Percentiles rank a stretch among this genome's conserved stretches.
These are phyloP conservation scores for Chimonanthus praecox DNA, from an alignment of 164 flowering plant genomes.

Conservation along the genomic window DNA sequence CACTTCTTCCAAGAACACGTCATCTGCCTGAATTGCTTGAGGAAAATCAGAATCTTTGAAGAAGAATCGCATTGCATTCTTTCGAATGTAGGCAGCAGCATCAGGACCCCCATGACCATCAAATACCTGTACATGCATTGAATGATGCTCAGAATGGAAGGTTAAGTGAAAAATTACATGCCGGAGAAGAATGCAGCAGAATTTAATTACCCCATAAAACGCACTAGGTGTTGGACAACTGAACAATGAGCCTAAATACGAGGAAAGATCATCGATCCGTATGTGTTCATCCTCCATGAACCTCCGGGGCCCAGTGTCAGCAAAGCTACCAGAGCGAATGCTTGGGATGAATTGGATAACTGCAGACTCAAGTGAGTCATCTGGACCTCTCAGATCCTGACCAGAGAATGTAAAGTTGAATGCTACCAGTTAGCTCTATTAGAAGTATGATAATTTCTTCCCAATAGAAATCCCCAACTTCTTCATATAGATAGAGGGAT, in stretches of 20 bases:
- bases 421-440: not conserved
- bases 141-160: not conserved
- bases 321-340: slow-evolving; percentile 74
- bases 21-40: slow-evolving; percentile 38
- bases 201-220: slow-evolving; percentile 62
- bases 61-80: slow-evolving; percentile 54
- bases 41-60: slow-evolving; percentile 70
- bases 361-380: slow-evolving; percentile 29
- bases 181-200: not conserved
- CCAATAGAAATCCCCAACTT: too few relatives aligned
- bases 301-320: slow-evolving; percentile 61
- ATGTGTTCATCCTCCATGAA: slow-evolving; percentile 86
- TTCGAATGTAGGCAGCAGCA: slow-evolving; percentile 71
- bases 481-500: too few relatives aligned
- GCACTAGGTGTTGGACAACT: slow-evolving; percentile 52
- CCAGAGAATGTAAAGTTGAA: not conserved
- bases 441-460: not conserved
- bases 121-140: slow-evolving; percentile 47
- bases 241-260: slow-evolving; percentile 41
- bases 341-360: slow-evolving; percentile 38
- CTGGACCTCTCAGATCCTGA: slow-evolving; percentile 41
- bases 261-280: slow-evolving; percentile 62
- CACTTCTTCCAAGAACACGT: slow-evolving; percentile 41
- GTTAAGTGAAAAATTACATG: not conserved
- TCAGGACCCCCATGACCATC: slow-evolving; percentile 98